Conservation (phyloP, 1,284 basidiomycete species). For the Leccinum subfulvum region DNA sequence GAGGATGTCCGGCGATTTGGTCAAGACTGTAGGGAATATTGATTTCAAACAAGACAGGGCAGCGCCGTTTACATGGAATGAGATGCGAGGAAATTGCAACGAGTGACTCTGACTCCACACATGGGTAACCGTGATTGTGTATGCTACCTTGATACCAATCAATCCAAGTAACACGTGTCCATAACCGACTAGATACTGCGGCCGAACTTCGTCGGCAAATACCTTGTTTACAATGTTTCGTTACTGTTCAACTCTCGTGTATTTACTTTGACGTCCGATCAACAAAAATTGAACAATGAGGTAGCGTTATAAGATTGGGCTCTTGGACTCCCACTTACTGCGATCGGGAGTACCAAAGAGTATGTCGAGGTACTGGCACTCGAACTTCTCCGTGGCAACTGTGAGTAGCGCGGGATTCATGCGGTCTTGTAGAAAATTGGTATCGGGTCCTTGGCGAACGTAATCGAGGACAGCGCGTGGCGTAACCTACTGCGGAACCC, state of each 20-base stretch:
- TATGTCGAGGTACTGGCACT: conserved; percentile 47
- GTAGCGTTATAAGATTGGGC: conserved; percentile 2
- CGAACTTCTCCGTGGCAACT: conserved; percentile 61
- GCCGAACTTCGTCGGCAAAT: too few relatives aligned
- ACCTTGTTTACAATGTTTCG: too few relatives aligned
- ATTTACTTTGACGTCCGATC: too few relatives aligned
- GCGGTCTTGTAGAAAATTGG: conserved; percentile 20
- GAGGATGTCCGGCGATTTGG: conserved; percentile 34
- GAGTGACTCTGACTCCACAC: conserved; percentile 43
- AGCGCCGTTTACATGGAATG: conserved; percentile 30
- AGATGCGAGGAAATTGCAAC: conserved; percentile 56
- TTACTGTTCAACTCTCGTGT: too few relatives aligned
- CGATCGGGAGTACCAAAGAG: conserved; percentile 47
- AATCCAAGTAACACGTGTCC: too few relatives aligned
- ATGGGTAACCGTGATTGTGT: too few relatives aligned
- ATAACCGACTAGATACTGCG: too few relatives aligned
- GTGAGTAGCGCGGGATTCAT: conserved; percentile 48
- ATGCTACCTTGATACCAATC: too few relatives aligned
- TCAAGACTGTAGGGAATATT: conserved; percentile 44
- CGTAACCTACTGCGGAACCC: conserved; percentile 58
- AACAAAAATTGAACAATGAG: too few relatives aligned
- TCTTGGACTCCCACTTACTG: conserved; percentile 11
- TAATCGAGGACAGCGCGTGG: conserved; percentile 50
- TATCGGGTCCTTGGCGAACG: conserved; percentile 29
- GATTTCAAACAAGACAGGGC: conserved; percentile 50